phyloP scores from a whole-genome alignment of 176 grass and related monocot species.

The Lolium perenne region DNA sequence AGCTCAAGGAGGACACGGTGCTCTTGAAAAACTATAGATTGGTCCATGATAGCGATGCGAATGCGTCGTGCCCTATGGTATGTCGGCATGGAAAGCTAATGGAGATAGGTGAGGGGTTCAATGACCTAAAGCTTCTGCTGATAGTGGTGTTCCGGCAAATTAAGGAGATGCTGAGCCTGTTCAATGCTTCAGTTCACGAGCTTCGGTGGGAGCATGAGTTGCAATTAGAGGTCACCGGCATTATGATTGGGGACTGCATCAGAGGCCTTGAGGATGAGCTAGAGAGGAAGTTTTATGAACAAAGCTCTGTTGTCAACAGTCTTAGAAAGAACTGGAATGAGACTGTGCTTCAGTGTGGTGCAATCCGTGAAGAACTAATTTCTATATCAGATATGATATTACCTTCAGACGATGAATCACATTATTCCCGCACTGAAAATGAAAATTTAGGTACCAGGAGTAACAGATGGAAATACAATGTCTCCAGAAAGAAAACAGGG shows the following conservation, averaged over 20 bases:
- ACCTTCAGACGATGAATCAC: conserved; percentile 58
- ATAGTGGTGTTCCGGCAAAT: conserved; percentile 70
- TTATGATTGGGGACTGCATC: conserved; percentile 73
- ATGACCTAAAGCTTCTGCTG: conserved; percentile 58
- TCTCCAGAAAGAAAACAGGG: conserved; percentile 50
- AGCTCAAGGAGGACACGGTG: conserved; percentile 60
- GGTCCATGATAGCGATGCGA: conserved; percentile 9
- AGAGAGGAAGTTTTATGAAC: conserved; percentile 68
- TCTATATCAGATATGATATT: conserved; percentile 63
- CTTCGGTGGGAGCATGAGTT: conserved; percentile 75
- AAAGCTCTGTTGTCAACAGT: conserved; percentile 58
- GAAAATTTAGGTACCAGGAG: conserved; percentile 61
- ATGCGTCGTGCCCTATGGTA: conserved; percentile 19
- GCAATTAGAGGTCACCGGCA: conserved; percentile 72
- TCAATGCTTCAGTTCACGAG: conserved; percentile 57
- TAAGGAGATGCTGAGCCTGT: conserved; percentile 52
- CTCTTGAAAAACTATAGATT: conserved; percentile 40
- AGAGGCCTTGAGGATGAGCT: conserved; percentile 70
- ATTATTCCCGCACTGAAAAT: conserved; percentile 40
- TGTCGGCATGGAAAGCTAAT: conserved; percentile 40
- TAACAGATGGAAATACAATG: conserved; percentile 71
- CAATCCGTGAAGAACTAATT: conserved; percentile 75
- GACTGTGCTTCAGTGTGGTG: conserved; percentile 61
- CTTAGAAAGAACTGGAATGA: conserved; percentile 73
- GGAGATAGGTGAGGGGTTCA: conserved; percentile 64